Conservation (phyloP, 495 filamentous ascomycete species). For the Aspergillus bridgeri region DNA sequence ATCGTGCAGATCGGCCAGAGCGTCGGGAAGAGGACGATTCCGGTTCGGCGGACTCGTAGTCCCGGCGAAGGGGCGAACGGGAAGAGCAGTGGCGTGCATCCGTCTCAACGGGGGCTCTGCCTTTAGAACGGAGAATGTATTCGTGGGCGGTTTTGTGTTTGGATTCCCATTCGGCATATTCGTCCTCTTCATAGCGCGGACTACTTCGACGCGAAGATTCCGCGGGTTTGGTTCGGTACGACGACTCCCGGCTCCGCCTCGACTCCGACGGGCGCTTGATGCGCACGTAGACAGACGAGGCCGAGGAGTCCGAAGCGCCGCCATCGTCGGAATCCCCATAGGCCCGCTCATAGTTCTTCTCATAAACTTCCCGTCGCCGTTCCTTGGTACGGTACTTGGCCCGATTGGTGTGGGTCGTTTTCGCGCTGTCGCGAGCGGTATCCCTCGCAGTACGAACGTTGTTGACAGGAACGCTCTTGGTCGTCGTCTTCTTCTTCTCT, state of each 20-base stretch:
- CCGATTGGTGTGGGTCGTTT: conserved; percentile 31
- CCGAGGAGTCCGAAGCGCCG: conserved; percentile 29
- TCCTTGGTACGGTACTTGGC: conserved; percentile 52
- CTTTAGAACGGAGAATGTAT: conserved; percentile 38
- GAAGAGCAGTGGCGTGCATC: conserved; percentile 26
- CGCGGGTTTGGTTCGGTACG: conserved; percentile 9
- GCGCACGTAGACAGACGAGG: conserved; percentile 19
- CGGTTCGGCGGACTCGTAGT: conserved; percentile 37
- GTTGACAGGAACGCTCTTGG: conserved; percentile 25
- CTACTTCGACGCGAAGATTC: conserved; percentile 21
- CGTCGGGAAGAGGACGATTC: conserved; percentile 27
- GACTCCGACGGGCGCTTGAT: conserved; percentile 19
- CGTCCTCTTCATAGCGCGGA: conserved; percentile 23
- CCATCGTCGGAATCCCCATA: conserved; percentile 36
- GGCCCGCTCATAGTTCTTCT: conserved; percentile 34
- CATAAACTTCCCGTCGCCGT: conserved; percentile 42
- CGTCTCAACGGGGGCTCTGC: conserved; percentile 19
- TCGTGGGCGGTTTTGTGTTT: conserved; percentile 34
- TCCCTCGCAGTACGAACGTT: conserved; percentile 28
- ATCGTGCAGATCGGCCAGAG: conserved; percentile 31
- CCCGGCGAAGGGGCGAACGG: conserved; percentile 32
- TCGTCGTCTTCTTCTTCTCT: conserved; percentile 36
- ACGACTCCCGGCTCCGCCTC: conserved; percentile 10
- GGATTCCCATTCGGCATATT: conserved; percentile 24
- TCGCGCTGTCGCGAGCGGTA: conserved; percentile 27